Conservation (phyloP, 2,329 filamentous ascomycete species). For the Ascocoryne sarcoides region DNA sequence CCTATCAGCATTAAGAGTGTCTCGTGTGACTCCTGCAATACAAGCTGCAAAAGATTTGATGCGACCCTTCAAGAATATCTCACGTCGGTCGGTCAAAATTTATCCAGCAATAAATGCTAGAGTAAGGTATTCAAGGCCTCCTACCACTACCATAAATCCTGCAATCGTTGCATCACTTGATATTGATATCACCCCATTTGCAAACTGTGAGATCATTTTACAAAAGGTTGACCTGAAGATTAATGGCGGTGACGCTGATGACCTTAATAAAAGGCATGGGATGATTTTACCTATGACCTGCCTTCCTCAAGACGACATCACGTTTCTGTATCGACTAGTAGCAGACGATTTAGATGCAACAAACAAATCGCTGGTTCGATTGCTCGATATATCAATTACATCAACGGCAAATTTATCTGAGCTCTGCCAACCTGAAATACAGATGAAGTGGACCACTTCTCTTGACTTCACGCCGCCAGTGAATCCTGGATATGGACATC, state of each 20-base stretch:
- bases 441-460: slow-evolving; percentile 58
- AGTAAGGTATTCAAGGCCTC: slow-evolving; percentile 61
- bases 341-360: slow-evolving; percentile 32
- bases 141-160: slow-evolving; percentile 43
- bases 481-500: slow-evolving; percentile 52
- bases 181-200: slow-evolving; percentile 63
- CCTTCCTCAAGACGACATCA: slow-evolving; percentile 65
- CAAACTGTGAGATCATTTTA: slow-evolving; percentile 57
- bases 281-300: slow-evolving; percentile 50
- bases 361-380: slow-evolving; percentile 40
- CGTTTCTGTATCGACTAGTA: slow-evolving; percentile 61
- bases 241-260: slow-evolving; percentile 48
- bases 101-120: slow-evolving; percentile 64
- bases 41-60: slow-evolving; percentile 49
- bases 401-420: slow-evolving; percentile 50
- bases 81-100: slow-evolving; percentile 53
- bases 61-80: slow-evolving; percentile 55
- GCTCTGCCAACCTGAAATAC: slow-evolving; percentile 50
- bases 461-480: slow-evolving; percentile 61
- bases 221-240: slow-evolving; percentile 50
- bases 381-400: slow-evolving; percentile 51
- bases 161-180: slow-evolving; percentile 63
- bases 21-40: slow-evolving; percentile 61
- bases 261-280: slow-evolving; percentile 42
- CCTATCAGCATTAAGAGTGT: slow-evolving; percentile 66